phyloP scores from a whole-genome alignment of 2,329 filamentous ascomycete genomes.

The Aspergillus sp. region DNA sequence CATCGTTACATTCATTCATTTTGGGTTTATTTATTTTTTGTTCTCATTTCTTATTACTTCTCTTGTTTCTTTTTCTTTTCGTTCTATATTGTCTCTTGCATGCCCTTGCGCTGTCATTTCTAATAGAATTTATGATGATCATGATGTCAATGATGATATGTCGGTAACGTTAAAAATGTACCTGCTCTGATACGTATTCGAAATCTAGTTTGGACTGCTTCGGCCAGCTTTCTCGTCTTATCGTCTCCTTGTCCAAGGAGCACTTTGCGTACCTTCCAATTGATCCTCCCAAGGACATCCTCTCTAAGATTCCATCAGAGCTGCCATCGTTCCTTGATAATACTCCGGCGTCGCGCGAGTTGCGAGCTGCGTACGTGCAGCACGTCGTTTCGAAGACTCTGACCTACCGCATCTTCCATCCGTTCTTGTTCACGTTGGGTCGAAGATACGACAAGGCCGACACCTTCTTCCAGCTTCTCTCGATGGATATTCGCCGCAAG shows the following conservation, averaged over 20 bases:
- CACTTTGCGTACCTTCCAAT: constrained; percentile 54
- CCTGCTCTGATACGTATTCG: constrained; percentile 41
- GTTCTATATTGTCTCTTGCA: constrained; percentile 17
- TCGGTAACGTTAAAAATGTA: constrained; percentile 40
- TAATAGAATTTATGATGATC: constrained; percentile 24
- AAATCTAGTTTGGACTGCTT: constrained; percentile 53
- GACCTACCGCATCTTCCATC: constrained; percentile 57
- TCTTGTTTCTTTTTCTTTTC: constrained; percentile 17
- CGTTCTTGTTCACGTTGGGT: constrained; percentile 58
- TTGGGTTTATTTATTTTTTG: background rate
- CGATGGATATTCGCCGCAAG: constrained; percentile 56
- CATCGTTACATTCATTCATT: constrained; percentile 10
- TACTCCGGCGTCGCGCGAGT: constrained; percentile 51
- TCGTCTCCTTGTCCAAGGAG: constrained; percentile 52
- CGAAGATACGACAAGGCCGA: constrained; percentile 57
- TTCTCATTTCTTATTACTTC: background rate
- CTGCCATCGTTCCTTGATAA: constrained; percentile 57
- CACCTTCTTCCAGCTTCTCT: constrained; percentile 55
- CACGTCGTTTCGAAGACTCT: constrained; percentile 58
- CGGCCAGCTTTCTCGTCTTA: constrained; percentile 51
- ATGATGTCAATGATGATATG: constrained; percentile 25
- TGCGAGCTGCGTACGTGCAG: constrained; percentile 55
- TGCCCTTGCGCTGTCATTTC: constrained; percentile 17
- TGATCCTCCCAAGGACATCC: constrained; percentile 50
- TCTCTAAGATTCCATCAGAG: constrained; percentile 52